Conservation (phyloP, 371 early-diverging fungal genomes). For the Parasitella parasitica region DNA sequence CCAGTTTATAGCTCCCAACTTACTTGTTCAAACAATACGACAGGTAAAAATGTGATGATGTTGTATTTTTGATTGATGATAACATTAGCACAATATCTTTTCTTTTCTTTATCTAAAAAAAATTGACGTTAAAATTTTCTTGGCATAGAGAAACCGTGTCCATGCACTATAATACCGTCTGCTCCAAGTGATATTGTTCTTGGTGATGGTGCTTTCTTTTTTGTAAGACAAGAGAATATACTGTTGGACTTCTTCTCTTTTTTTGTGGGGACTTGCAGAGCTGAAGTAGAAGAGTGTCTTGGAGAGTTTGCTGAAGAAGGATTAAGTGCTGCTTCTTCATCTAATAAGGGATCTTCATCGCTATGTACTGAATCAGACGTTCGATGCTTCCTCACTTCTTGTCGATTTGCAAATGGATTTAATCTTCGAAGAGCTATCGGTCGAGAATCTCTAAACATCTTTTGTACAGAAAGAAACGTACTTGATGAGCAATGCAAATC, state of each 20-base stretch:
- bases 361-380: slow-evolving; percentile 42
- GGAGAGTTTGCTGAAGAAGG: not conserved
- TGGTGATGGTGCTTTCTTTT: slow-evolving; percentile 26
- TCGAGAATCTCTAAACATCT: slow-evolving; percentile 27
- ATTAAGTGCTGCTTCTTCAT: slow-evolving; percentile 38
- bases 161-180: slow-evolving; percentile 17
- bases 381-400: slow-evolving; percentile 20
- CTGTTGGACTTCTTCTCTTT: not conserved
- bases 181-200: slow-evolving; percentile 34
- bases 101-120: slow-evolving; percentile 52
- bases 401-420: slow-evolving; percentile 38
- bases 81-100: slow-evolving; percentile 78
- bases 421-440: slow-evolving; percentile 47
- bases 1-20: not conserved
- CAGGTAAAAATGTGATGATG: slow-evolving; percentile 84
- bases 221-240: slow-evolving; percentile 13
- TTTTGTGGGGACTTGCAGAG: not conserved
- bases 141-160: not conserved
- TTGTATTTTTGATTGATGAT: slow-evolving; percentile 98
- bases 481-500: not conserved
- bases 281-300: not conserved
- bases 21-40: slow-evolving; percentile 94
- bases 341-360: slow-evolving; percentile 50
- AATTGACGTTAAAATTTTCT: not conserved
- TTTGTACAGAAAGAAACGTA: not conserved